Evolutionary conservation across 2,329 filamentous ascomycete genomes (phyloP).

Genomic region (Sporothrix curviconia): DNA sequence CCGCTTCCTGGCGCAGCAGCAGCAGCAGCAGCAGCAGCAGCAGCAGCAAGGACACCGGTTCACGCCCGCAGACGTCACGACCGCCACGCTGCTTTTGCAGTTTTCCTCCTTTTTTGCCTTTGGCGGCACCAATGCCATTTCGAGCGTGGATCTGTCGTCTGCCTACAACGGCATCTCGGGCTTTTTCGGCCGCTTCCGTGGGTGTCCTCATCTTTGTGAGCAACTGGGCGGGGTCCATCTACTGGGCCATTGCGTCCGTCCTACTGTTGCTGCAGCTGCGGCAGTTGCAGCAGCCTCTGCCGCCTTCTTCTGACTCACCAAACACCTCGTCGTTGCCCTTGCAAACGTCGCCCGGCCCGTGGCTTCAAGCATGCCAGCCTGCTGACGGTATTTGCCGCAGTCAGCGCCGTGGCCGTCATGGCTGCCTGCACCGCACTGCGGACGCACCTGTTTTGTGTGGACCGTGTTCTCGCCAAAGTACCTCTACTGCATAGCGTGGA

Average conservation of each 20-base stretch:
- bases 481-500: conserved; percentile 87
- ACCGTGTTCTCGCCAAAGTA: conserved; percentile 98
- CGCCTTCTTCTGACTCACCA: background rate
- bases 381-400: conserved; percentile 64
- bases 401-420: conserved; percentile 70
- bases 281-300: background rate
- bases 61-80: conserved; percentile 53
- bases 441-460: conserved; percentile 95
- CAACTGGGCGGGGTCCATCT: conserved; percentile 89
- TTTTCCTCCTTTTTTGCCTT: conserved; percentile 82
- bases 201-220: conserved; percentile 76
- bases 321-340: too few relatives aligned
- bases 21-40: too few relatives aligned
- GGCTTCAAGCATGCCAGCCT: conserved; percentile 49
- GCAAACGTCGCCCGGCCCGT: too few relatives aligned
- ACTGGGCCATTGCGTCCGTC: conserved; percentile 66
- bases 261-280: conserved; percentile 40
- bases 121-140: conserved; percentile 90
- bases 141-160: conserved; percentile 87
- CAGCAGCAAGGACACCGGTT: too few relatives aligned
- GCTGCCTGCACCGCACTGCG: conserved; percentile 74
- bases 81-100: conserved; percentile 68
- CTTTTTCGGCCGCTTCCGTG: conserved; percentile 75
- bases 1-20: conserved; percentile 35
- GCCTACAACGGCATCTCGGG: conserved; percentile 85